Evolutionary conservation across 1,284 basidiomycete species (phyloP), one percentile per base, ranked within the genome.

Genomic region (Tetrapyrgos nigripes): DNA sequence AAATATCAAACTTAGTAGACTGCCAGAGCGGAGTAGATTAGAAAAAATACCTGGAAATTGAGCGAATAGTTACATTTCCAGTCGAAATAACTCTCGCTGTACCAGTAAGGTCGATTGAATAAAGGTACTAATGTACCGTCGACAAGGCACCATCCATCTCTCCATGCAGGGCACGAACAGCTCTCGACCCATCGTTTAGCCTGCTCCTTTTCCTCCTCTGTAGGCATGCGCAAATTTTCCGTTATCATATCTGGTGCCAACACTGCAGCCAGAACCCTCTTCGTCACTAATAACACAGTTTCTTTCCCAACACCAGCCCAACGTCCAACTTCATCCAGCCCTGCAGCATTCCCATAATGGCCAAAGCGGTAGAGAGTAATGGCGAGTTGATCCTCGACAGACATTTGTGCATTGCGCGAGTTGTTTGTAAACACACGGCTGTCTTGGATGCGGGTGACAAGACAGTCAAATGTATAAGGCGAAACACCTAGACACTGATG

Each of bases 11-110:
- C 27, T 13, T n/a, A 24, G 37, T 9, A 26, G 26, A 56, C 51
- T 61, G 64, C 70, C 71, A 61, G 51, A 62, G 62, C 63, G 66
- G 60, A 51, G 13, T 21, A 29, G 19, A 14, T 50, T 14, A 54
- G 6, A n/a, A 55, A 6, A 53, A 35, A 55, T 33, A 73, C 72
- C 64, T 76, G 69, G n/a, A 73, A 47, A 59, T 75, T n/a, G n/a
- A n/a, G n/a, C n/a, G n/a, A n/a, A n/a, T n/a, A n/a, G n/a, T n/a
- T n/a, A n/a, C n/a, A n/a, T 76, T 77, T 77, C 10, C 70, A 45
- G 56, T 74, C 69, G 62, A 75, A 76, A 33, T 60, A 78, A 9
- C 52, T 65, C 19, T 76, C 66, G 3, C 76, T 73, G 62, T 58
- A 70, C 35, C 52, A 68, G 5, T 21, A 55, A 3, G 75, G 75